Base-by-base conservation (phyloP, 345 rosid species). In the Lepidium sativum region DNA sequence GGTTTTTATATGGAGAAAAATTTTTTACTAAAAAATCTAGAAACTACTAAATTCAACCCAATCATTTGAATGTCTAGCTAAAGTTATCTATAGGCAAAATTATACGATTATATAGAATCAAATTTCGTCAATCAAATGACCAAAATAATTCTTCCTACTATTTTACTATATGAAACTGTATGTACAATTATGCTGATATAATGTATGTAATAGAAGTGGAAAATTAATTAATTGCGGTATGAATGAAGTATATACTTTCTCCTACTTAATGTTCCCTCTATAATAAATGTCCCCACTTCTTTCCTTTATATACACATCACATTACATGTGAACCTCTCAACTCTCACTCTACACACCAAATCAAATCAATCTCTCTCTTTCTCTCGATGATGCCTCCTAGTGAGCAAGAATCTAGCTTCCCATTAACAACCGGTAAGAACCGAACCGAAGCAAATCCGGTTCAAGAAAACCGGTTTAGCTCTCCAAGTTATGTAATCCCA, bases 371-470 rank as follows among this genome's bases (percentile, higher is more conserved):
- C 48, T 27, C 21, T 25, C 42, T 34, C n/a, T 16, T 9, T 47
- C 38, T 35, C 50, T 75, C 75, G 82, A 86, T 86, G 90, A 86
- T 89, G 56, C 96, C 84, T 17, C 78, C 81, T 71, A 89, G 76
- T 77, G 89, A 91, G 17, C 59, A 74, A 34, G 73, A 59, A 60
- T 55, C 52, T 35, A 56, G 37, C 55, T 63, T 49, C 61, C 59
- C 62, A 11, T 32, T 8, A 43, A 66, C 69, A 50, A 63, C 55
- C 37, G 56, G 78, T 1, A 8, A 80, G 8, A 75, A 58, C 69
- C 73, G 80, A 65, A 13, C 68, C 32, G 84, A 80, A 44, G 60
- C 73, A 40, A 51, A 71, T 31, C 78, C 83, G 21, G 81, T 80
- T 53, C 83, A 77, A 14, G 85, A 83, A 17, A 77, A 74, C 51